Conservation (phyloP, 2,329 filamentous ascomycete genomes). For the Xylariales sp. region DNA sequence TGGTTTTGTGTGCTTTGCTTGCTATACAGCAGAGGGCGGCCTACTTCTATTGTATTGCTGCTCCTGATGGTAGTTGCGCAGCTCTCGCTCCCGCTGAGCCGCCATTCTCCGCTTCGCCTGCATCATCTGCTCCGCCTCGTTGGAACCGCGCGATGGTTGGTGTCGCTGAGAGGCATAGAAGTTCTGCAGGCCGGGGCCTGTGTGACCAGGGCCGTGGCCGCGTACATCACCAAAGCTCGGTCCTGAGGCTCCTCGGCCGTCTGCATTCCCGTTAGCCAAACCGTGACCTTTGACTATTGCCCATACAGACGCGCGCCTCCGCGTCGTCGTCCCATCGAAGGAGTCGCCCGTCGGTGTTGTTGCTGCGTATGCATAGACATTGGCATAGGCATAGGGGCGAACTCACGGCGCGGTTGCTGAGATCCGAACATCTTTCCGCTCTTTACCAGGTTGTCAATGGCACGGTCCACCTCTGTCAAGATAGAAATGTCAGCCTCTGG, state of each 20-base stretch:
- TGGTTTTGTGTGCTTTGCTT: conserved; percentile 30
- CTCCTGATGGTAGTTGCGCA: conserved; percentile 99
- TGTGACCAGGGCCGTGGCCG: conserved; percentile 54
- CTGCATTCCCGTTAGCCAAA: conserved; percentile 39
- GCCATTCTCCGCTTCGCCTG: conserved; percentile 99
- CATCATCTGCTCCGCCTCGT: conserved; percentile 96
- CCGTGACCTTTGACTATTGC: conserved; percentile 2
- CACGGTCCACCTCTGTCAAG: conserved; percentile 96
- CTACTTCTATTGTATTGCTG: conserved; percentile 99
- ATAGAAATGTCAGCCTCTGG: too few relatives aligned
- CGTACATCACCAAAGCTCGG: conserved; percentile 63
- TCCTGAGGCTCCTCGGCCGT: conserved; percentile 63
- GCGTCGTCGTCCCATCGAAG: conserved; percentile 20
- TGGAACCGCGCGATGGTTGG: conserved; percentile 75
- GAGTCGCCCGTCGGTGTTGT: conserved; percentile 38
- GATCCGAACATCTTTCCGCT: conserved; percentile 84
- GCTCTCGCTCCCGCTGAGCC: conserved; percentile 96
- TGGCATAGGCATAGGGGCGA: conserved; percentile 44
- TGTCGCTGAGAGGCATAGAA: conserved; percentile 94
- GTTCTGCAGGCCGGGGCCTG: conserved; percentile 72
- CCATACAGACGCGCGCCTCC: conserved; percentile 12
- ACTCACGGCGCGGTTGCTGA: conserved; percentile 74
- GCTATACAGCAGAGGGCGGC: conserved; percentile 73
- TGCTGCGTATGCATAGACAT: conserved; percentile 1
- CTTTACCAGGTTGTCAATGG: conserved; percentile 92